Evolutionary conservation across 495 filamentous ascomycete genomes (phyloP), one percentile per base, ranked within the genome.

Genomic region (Opeltia flavorubescens): DNA sequence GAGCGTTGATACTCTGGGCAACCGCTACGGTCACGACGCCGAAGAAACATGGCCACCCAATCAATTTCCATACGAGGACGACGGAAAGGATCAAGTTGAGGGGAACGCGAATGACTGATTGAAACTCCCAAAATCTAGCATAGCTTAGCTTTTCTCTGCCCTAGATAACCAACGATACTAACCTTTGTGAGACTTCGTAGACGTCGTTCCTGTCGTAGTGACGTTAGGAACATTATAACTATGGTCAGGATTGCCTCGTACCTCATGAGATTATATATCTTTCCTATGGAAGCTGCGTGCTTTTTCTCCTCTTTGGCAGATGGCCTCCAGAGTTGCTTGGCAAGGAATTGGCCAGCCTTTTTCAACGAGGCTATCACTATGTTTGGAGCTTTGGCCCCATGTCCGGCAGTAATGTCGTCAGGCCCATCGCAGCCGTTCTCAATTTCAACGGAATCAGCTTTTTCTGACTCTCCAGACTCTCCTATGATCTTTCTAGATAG

Each of bases 221-320:
- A 54, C 27, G 46, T 24, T 54, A 4, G 26, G 26, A 7, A 23
- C n/a, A 27, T 21, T 9, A 51, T 21, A 2, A 21, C 4, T 4
- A 34, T 6, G 18, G 11, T n/a, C 27, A 12, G 39, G 26, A 9
- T 27, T 51, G 44, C 23, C 11, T 7, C 25, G 35, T 49, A 69
- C 49, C 83, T 77, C 62, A 89, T 75, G 4, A 93, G 59, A 54
- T 89, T 89, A 48, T 89, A 73, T 29, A 89, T 87, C 55, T 89
- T 89, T 15, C 85, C 86, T 62, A 84, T 84, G 0, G 81, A 81
- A 0, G 85, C 82, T 2, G 81, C 73, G 28, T 79, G 71, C 56
- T 73, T 71, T 4, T 53, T 12, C 20, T 62, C 59, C 44, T 58
- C 28, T 9, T 29, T 18, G 9, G 25, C 46, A 52, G 23, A 31